These are phyloP conservation scores for Euphrasia confusa DNA, from an alignment of 257 asterid genomes.

Conservation along the genomic window DNA sequence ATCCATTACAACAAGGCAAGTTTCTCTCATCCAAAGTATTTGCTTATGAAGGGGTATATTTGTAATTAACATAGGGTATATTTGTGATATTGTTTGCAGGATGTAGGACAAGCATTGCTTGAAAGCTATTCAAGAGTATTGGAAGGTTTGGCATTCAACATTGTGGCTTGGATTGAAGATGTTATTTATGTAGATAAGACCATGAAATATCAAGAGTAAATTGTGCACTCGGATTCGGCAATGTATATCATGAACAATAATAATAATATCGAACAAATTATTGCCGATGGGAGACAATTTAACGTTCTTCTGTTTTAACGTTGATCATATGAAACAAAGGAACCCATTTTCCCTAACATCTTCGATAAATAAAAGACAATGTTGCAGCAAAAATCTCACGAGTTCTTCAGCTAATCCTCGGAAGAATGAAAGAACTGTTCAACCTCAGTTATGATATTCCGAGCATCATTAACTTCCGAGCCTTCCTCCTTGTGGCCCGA, in stretches of 20 bases:
- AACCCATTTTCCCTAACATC: neutral
- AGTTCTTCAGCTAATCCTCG: conserved; percentile 25
- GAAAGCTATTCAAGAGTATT: conserved; percentile 91
- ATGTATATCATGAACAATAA: no score
- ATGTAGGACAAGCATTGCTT: conserved; percentile 83
- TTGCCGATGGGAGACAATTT: no score
- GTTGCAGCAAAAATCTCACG: neutral
- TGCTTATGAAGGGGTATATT: no score
- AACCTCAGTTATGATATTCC: conserved; percentile 30
- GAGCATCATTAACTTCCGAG: conserved; percentile 51
- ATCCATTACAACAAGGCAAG: conserved; percentile 72
- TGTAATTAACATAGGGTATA: no score
- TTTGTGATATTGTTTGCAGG: conserved; percentile 40
- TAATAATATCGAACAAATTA: no score
- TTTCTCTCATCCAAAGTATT: neutral
- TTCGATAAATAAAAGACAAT: no score
- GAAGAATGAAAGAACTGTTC: conserved; percentile 37
- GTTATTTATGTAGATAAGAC: no score
- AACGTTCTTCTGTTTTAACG: no score
- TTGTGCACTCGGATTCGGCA: no score
- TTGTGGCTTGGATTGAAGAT: conserved; percentile 22
- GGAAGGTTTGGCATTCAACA: conserved; percentile 63
- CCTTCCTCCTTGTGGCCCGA: conserved; percentile 34
- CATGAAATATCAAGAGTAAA: no score
- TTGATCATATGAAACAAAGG: conserved; percentile 2